Evolutionary conservation across 805 yeast species (phyloP).

Genomic region (Pichia kluyveri): DNA sequence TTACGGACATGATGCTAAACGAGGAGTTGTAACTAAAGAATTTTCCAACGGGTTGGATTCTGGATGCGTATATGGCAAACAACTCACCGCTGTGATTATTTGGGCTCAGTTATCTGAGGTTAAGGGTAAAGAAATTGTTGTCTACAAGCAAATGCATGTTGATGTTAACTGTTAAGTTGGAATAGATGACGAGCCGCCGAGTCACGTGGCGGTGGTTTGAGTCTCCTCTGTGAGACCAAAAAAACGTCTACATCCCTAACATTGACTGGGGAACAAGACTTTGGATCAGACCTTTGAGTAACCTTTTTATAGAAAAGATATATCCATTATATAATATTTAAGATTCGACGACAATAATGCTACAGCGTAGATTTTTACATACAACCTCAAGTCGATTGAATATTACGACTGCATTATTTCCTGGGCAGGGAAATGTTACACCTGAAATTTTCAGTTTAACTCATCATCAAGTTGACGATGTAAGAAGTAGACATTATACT

Average conservation of each 20-base stretch:
- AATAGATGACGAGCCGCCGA: no score
- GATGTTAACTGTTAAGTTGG: conserved; percentile 22
- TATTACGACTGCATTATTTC: conserved; percentile 15
- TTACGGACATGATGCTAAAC: conserved; percentile 85
- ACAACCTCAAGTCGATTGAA: background rate
- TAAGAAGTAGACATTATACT: background rate
- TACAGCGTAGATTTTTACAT: background rate
- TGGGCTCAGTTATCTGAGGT: conserved; percentile 25
- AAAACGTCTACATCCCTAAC: no score
- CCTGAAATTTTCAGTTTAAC: conserved; percentile 7
- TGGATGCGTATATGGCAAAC: conserved; percentile 71
- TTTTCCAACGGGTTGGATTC: conserved; percentile 77
- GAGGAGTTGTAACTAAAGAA: conserved; percentile 57
- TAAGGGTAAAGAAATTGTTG: conserved; percentile 10
- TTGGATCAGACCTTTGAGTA: no score
- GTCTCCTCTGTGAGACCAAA: no score
- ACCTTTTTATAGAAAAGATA: no score
- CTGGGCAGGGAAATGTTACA: conserved; percentile 25
- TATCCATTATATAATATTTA: no score
- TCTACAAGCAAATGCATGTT: conserved; percentile 18
- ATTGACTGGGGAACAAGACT: no score
- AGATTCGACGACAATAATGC: no score
- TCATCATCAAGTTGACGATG: conserved; percentile 6
- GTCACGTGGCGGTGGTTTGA: background rate
- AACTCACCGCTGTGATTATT: conserved; percentile 54